phyloP scores from a whole-genome alignment of 2,329 filamentous ascomycete species.

The Emmonsiellopsis sp. region DNA sequence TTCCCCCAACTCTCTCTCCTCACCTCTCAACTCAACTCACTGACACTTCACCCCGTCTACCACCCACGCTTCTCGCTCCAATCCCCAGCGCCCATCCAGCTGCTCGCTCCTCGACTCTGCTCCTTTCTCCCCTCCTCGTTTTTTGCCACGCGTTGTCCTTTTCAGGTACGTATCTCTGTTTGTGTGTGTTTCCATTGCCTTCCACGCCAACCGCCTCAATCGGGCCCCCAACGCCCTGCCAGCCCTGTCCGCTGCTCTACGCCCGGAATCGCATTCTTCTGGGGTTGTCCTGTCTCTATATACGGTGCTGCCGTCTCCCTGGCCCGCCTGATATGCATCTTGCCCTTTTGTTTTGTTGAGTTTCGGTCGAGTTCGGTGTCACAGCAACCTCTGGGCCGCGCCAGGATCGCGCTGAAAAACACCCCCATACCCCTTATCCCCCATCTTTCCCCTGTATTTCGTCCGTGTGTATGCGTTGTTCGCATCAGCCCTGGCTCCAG shows the following conservation, averaged over 20 bases:
- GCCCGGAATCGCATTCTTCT: not conserved
- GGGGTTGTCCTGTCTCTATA: not conserved
- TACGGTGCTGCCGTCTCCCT: not conserved
- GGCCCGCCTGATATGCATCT: not conserved
- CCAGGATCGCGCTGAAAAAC: not conserved
- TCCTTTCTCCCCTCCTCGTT: not conserved
- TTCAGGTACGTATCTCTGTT: not conserved
- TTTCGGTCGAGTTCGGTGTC: not conserved
- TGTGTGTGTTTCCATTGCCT: not conserved
- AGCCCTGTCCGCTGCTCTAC: not conserved
- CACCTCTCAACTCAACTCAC: too few relatives aligned
- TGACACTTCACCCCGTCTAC: not conserved
- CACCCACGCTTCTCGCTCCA: not conserved
- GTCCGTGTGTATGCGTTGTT: not conserved
- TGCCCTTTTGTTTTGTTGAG: not conserved
- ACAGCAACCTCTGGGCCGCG: slow-evolving; percentile 3
- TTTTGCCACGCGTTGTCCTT: not conserved
- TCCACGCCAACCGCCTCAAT: not conserved
- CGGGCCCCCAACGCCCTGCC: not conserved
- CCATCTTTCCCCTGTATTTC: not conserved
- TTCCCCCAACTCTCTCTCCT: too few relatives aligned
- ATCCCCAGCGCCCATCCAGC: not conserved
- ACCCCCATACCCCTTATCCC: not conserved
- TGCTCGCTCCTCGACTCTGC: not conserved
- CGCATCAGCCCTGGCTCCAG: not conserved